phyloP scores from a whole-genome alignment of 169 alveolate genomes.

The Plasmodium berghei region DNA sequence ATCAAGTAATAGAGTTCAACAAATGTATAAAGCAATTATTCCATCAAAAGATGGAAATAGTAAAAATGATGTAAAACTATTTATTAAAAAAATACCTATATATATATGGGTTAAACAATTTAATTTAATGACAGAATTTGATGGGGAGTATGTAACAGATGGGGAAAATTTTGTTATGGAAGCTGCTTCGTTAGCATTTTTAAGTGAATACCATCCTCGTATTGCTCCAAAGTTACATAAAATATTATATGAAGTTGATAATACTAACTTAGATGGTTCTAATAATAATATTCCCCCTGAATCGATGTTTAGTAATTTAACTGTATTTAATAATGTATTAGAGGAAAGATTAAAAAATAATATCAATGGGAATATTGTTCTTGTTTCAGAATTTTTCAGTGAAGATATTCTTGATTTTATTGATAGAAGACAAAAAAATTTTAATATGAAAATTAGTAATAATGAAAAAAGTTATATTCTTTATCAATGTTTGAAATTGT shows the following conservation, averaged over 20 bases:
- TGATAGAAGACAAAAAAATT: constrained; percentile 75
- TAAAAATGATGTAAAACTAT: constrained; percentile 68
- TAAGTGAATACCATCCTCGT: constrained; percentile 73
- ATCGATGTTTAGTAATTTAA: constrained; percentile 28
- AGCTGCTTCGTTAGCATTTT: constrained; percentile 86
- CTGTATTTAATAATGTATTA: constrained; percentile 63
- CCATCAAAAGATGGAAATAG: constrained; percentile 28
- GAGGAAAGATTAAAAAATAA: constrained; percentile 53
- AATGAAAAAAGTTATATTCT: constrained; percentile 81
- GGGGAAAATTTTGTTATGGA: constrained; percentile 89
- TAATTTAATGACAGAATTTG: constrained; percentile 80
- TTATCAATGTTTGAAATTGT: constrained; percentile 75
- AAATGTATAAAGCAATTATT: constrained; percentile 76
- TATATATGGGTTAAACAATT: constrained; percentile 85
- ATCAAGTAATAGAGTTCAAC: constrained; percentile 83
- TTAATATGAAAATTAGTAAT: constrained; percentile 75
- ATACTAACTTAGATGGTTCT: constrained; percentile 1
- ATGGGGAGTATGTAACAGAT: constrained; percentile 86
- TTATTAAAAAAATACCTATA: constrained; percentile 83
- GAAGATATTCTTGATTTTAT: constrained; percentile 81
- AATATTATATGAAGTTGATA: constrained; percentile 79
- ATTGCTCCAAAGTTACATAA: constrained; percentile 82
- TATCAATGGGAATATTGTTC: constrained; percentile 78
- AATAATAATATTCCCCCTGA: neutral
- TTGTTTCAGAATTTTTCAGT: constrained; percentile 81